These are phyloP conservation scores for Ciborinia camelliae DNA, from an alignment of 2,329 filamentous ascomycete genomes.

Conservation along the genomic window DNA sequence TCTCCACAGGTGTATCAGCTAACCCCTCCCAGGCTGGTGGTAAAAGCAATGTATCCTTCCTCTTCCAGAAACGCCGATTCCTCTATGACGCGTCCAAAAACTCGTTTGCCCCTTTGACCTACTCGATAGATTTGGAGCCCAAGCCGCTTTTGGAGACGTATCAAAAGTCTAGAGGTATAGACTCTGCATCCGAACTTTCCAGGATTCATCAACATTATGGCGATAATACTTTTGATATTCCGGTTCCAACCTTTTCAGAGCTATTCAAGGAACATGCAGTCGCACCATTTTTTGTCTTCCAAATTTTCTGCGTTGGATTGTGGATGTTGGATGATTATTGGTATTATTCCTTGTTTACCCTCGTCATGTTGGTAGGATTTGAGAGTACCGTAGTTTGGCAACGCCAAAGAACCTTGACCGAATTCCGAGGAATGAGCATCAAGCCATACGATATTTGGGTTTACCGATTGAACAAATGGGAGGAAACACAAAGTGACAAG, in stretches of 20 bases:
- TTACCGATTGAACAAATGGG: constrained; percentile 83
- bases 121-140: constrained; percentile 79
- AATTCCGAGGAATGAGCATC: constrained; percentile 99
- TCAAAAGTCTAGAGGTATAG: constrained; percentile 75
- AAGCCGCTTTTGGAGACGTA: constrained; percentile 76
- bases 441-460: constrained; percentile 96
- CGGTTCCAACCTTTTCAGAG: constrained; percentile 91
- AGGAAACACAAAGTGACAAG: constrained; percentile 83
- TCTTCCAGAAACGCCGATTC: constrained; percentile 98
- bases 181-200: constrained; percentile 69
- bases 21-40: constrained; percentile 56
- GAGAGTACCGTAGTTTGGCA: constrained; percentile 99
- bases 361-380: constrained; percentile 97
- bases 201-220: constrained; percentile 90
- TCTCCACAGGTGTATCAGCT: constrained; percentile 21
- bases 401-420: constrained; percentile 87
- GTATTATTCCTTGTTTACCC: constrained; percentile 99
- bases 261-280: constrained; percentile 98
- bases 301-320: constrained; percentile 95
- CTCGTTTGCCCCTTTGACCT: constrained; percentile 77
- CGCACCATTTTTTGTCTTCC: constrained; percentile 98
- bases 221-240: constrained; percentile 94
- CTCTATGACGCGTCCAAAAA: constrained; percentile 70
- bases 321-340: constrained; percentile 99
- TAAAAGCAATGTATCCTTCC: constrained; percentile 77